Conservation (phyloP, 768 basidiomycete species). For the Pilatotrama ljubarskyi region DNA sequence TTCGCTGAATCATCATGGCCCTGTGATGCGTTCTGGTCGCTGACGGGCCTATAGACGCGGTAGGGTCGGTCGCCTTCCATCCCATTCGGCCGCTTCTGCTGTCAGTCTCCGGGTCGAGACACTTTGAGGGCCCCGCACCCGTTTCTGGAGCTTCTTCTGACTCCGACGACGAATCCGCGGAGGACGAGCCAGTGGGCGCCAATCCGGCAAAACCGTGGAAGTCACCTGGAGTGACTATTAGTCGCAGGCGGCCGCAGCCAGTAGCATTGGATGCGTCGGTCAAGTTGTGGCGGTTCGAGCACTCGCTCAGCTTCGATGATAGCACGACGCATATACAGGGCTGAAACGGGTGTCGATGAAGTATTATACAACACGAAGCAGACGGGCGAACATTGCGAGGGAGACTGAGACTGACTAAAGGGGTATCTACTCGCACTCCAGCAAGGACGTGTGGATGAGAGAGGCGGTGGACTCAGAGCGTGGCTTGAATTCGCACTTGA, state of each 20-base stretch:
- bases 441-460: conserved; percentile 8
- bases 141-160: conserved; percentile 1
- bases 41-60: conserved; percentile 51
- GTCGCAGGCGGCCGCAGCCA: conserved; percentile 14
- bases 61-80: conserved; percentile 75
- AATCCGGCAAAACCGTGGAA: neutral
- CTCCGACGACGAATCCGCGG: conserved; percentile 6
- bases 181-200: neutral
- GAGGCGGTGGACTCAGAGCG: conserved; percentile 15
- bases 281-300: conserved; percentile 20
- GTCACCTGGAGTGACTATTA: neutral
- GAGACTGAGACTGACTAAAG: neutral
- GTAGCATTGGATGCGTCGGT: conserved; percentile 16
- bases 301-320: neutral
- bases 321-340: neutral
- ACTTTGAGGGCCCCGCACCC: conserved; percentile 43
- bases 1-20: conserved; percentile 1
- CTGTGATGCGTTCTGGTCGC: neutral
- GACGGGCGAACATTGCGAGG: neutral
- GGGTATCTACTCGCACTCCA: conserved; percentile 8
- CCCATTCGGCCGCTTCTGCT: conserved; percentile 58
- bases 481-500: conserved; percentile 23
- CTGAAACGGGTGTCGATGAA: neutral
- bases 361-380: neutral
- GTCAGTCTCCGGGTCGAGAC: conserved; percentile 77